Evolutionary conservation across 345 rosid species (phyloP).

Genomic region (Kernera saxatilis): DNA sequence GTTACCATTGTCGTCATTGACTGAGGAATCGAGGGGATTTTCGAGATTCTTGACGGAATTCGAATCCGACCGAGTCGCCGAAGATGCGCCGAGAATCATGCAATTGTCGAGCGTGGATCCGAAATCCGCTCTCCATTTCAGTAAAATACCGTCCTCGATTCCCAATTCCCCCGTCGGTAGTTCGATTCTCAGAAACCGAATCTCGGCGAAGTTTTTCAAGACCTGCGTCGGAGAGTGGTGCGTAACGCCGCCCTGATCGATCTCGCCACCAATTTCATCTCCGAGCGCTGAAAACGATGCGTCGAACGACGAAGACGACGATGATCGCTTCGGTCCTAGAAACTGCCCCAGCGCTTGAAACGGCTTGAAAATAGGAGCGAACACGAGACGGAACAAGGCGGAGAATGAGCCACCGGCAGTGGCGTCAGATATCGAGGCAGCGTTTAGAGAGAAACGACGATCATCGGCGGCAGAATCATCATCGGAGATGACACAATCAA

Average conservation of each 20-base stretch:
- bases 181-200: constrained; percentile 75
- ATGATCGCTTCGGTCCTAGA: constrained; percentile 47
- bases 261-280: constrained; percentile 43
- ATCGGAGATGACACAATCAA: constrained; percentile 90
- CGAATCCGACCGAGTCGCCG: constrained; percentile 29
- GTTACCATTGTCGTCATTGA: constrained; percentile 66
- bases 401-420: constrained; percentile 35
- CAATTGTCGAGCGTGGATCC: constrained; percentile 93
- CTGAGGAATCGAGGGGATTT: background rate
- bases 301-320: background rate
- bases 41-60: constrained; percentile 17
- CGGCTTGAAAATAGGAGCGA: constrained; percentile 68
- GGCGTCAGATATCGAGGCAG: constrained; percentile 26
- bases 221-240: constrained; percentile 97
- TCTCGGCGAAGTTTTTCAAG: constrained; percentile 69
- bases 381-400: constrained; percentile 44
- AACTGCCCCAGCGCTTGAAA: constrained; percentile 64
- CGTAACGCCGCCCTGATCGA: constrained; percentile 69
- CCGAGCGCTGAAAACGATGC: constrained; percentile 33
- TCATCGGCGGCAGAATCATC: constrained; percentile 49
- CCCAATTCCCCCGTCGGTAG: constrained; percentile 87
- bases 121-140: constrained; percentile 93
- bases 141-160: constrained; percentile 66
- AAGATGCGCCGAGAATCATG: constrained; percentile 83
- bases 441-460: constrained; percentile 33